Evolutionary conservation across 495 filamentous ascomycete genomes (phyloP).

Genomic region (Lepidopterella palustris): DNA sequence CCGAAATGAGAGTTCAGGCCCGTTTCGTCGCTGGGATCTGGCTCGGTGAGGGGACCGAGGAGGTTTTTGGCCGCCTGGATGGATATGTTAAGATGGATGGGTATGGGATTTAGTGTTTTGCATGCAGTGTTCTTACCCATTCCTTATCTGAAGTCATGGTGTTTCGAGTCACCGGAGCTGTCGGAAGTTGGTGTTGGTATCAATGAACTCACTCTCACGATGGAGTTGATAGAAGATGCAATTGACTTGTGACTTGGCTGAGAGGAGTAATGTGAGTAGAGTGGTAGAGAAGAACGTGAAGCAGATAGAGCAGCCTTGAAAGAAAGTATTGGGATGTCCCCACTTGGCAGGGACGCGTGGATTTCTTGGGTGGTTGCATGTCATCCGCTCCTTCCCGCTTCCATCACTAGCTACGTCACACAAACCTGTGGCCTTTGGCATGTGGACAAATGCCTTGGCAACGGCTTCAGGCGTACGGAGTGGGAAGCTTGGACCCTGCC

Average conservation of each 20-base stretch:
- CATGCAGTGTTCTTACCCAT: slow-evolving; percentile 20
- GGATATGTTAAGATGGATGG: slow-evolving; percentile 1
- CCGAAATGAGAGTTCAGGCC: slow-evolving; percentile 45
- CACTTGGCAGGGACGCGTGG: slow-evolving; percentile 30
- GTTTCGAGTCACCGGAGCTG: neutral
- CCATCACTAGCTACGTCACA: neutral
- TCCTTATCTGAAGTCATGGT: slow-evolving; percentile 24
- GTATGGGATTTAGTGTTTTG: too few relatives aligned
- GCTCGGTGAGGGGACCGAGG: slow-evolving; percentile 51
- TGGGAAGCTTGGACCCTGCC: neutral
- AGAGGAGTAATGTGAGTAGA: neutral
- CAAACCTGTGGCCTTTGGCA: neutral
- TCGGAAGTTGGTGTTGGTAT: neutral
- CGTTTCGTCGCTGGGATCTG: slow-evolving; percentile 48
- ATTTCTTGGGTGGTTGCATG: neutral
- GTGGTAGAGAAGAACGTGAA: neutral
- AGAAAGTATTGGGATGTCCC: neutral
- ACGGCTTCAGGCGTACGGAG: neutral
- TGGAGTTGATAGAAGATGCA: neutral
- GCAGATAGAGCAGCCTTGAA: neutral
- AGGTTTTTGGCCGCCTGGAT: slow-evolving; percentile 49
- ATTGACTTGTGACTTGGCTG: neutral
- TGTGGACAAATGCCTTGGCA: neutral
- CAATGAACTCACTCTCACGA: neutral
- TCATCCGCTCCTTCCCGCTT: neutral